Percentiles rank a stretch among this genome's conserved stretches.
These are phyloP conservation scores for Gloeostereum incarnatum DNA, from an alignment of 768 basidiomycete species.

Conservation along the genomic window DNA sequence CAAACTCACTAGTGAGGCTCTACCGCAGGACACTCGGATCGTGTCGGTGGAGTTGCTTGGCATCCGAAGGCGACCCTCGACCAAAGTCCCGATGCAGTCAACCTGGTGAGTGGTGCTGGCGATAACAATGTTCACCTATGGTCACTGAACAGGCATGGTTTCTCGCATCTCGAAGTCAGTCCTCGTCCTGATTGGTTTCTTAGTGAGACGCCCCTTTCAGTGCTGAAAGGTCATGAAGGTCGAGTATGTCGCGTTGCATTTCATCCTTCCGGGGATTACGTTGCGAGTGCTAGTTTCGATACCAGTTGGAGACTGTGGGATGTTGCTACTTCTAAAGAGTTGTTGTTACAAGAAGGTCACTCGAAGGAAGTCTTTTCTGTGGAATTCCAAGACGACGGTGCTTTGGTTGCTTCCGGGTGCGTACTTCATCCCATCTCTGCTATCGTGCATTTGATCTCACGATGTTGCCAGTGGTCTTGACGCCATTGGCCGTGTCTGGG, in stretches of 20 bases:
- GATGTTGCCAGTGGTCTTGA: constrained; percentile 68
- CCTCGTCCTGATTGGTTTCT: constrained; percentile 4
- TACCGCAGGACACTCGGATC: constrained; percentile 70
- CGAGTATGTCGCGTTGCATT: constrained; percentile 93
- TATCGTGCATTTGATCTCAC: constrained; percentile 2
- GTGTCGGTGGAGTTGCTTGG: constrained; percentile 95
- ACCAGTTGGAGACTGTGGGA: constrained; percentile 99
- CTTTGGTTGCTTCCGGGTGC: constrained; percentile 88
- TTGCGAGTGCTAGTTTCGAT: constrained; percentile 94
- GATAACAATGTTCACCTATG: constrained; percentile 84
- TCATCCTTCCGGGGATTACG: constrained; percentile 91
- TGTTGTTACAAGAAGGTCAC: constrained; percentile 92
- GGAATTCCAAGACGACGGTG: constrained; percentile 95
- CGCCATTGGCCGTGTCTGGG: constrained; percentile 96
- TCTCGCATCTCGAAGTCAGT: not conserved
- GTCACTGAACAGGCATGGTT: constrained; percentile 70
- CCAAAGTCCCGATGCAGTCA: constrained; percentile 54
- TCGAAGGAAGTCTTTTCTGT: constrained; percentile 94
- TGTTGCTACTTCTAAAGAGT: constrained; percentile 67
- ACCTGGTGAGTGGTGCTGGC: constrained; percentile 86
- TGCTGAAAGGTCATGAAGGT: constrained; percentile 81
- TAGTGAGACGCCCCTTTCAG: constrained; percentile 81
- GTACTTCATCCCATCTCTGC: constrained; percentile 13
- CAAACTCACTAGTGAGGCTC: constrained; percentile 7
- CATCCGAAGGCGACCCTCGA: constrained; percentile 86